phyloP scores from a whole-genome alignment of 768 basidiomycete genomes.

The Agaricus sinodeliciosus region DNA sequence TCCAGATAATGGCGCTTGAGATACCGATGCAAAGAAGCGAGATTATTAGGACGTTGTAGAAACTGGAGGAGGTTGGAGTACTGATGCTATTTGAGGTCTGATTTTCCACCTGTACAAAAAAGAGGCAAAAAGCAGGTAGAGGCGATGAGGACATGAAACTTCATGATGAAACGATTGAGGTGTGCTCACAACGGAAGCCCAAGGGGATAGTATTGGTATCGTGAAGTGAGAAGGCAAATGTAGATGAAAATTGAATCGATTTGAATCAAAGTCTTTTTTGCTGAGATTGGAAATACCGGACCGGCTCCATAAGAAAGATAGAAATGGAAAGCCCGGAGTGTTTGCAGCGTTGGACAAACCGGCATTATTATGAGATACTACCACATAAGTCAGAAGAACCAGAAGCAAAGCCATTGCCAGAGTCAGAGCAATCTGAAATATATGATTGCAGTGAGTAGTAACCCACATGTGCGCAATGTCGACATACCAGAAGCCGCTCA shows the following conservation, averaged over 20 bases:
- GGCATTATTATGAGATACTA: neutral
- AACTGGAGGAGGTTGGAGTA: neutral
- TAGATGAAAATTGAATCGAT: constrained; percentile 2
- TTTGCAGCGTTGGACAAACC: neutral
- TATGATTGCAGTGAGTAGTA: neutral
- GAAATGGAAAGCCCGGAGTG: neutral
- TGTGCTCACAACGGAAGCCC: constrained; percentile 62
- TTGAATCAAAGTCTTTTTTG: neutral
- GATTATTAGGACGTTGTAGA: neutral
- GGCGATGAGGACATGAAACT: neutral
- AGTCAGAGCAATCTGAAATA: neutral
- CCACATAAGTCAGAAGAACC: neutral
- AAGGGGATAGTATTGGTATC: constrained; percentile 72
- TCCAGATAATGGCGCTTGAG: neutral
- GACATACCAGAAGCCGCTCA: constrained; percentile 43
- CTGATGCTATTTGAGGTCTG: constrained; percentile 41
- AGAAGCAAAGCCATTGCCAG: neutral
- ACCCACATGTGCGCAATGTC: neutral
- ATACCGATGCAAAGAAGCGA: neutral
- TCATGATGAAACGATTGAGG: neutral
- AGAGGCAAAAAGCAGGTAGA: neutral
- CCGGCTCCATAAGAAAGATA: neutral
- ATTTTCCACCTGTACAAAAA: constrained; percentile 55
- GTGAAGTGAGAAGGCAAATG: constrained; percentile 56
- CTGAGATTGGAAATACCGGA: constrained; percentile 13